Conservation (phyloP, 2,329 filamentous ascomycete species). For the Chrysosporium keratinophilum region DNA sequence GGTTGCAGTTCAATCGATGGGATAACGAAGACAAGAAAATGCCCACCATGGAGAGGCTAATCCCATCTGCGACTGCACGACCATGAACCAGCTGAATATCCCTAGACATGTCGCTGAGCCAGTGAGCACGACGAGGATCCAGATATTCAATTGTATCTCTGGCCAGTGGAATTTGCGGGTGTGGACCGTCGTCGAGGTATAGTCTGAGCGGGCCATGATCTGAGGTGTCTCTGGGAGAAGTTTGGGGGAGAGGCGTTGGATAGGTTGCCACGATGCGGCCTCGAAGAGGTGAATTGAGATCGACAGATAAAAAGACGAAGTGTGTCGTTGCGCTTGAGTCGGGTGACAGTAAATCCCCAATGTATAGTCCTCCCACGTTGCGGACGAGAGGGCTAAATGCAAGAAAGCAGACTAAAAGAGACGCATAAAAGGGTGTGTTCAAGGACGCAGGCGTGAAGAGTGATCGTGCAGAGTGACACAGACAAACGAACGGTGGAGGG, state of each 20-base stretch:
- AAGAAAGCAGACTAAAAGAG: not conserved
- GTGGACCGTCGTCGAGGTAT: conserved; percentile 3
- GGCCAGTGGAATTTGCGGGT: conserved; percentile 51
- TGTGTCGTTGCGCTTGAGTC: not conserved
- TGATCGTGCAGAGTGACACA: not conserved
- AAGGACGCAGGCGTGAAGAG: not conserved
- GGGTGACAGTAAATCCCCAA: not conserved
- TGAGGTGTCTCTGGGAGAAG: not conserved
- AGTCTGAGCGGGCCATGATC: conserved; percentile 10
- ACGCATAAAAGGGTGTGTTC: not conserved
- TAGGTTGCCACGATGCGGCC: not conserved
- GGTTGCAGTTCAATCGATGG: not conserved
- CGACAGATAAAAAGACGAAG: not conserved
- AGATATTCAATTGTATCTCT: conserved; percentile 54
- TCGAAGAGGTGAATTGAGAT: not conserved
- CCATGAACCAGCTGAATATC: conserved; percentile 51
- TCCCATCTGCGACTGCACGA: conserved; percentile 46
- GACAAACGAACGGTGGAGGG: not conserved
- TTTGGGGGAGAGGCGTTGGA: not conserved
- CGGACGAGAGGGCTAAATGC: not conserved
- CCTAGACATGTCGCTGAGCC: conserved; percentile 49
- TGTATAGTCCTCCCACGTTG: not conserved
- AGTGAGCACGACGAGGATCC: conserved; percentile 53
- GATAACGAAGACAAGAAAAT: not conserved
- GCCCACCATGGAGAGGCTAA: conserved; percentile 52